Conservation (phyloP, 225 moss, liverwort and hornwort genomes). For the Physcomitrium patens region DNA sequence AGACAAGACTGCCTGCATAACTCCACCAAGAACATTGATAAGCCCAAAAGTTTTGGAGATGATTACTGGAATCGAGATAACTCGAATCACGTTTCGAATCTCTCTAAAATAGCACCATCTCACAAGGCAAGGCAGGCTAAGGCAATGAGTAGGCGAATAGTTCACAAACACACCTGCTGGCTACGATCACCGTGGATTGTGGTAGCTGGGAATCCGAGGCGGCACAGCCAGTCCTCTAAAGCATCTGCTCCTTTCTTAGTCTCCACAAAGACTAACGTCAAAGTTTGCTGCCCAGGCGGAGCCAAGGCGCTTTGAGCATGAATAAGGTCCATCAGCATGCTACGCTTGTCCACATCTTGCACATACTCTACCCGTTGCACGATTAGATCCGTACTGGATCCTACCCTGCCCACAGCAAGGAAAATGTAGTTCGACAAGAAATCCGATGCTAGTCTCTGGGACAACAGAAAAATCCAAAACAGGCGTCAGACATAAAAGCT, state of each 20-base stretch:
- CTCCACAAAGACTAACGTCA: constrained; percentile 97
- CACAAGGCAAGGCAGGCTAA: too few relatives aligned
- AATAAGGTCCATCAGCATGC: constrained; percentile 98
- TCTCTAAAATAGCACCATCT: not conserved
- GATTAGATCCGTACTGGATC: constrained; percentile 95
- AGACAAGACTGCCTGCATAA: too few relatives aligned
- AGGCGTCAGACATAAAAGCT: not conserved
- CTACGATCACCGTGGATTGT: constrained; percentile 98
- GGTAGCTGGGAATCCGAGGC: constrained; percentile 90
- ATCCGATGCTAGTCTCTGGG: constrained; percentile 92
- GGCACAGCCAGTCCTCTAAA: constrained; percentile 94
- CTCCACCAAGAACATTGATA: too few relatives aligned
- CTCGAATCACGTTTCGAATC: not conserved
- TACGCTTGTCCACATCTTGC: constrained; percentile 84
- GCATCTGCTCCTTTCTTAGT: constrained; percentile 97
- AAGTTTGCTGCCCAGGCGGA: constrained; percentile 73
- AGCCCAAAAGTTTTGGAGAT: too few relatives aligned
- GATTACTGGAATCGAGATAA: too few relatives aligned
- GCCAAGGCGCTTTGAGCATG: constrained; percentile 74
- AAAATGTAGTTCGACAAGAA: constrained; percentile 95
- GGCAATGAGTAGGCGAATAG: too few relatives aligned
- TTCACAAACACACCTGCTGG: constrained; percentile 59
- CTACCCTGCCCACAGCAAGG: constrained; percentile 93
- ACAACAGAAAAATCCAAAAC: not conserved
- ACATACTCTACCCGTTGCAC: constrained; percentile 94